phyloP scores from a whole-genome alignment of 352 stramenopile genomes.

The Globisporangium apiculatum region DNA sequence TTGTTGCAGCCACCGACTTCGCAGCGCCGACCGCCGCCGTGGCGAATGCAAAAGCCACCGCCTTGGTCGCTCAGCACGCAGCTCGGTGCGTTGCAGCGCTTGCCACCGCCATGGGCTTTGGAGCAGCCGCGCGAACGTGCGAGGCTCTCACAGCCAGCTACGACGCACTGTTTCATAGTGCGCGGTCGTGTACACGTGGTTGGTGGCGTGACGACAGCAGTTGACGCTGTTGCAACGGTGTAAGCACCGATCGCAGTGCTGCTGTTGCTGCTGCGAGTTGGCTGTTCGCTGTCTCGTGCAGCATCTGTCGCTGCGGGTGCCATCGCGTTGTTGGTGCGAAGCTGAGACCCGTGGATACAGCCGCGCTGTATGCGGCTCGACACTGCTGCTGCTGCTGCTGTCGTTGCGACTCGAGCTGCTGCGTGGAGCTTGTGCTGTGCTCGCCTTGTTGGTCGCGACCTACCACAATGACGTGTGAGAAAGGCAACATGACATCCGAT shows the following conservation, averaged over 20 bases:
- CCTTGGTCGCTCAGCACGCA: conserved; percentile 19
- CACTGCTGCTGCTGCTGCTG: too few species aligned
- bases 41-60: conserved; percentile 58
- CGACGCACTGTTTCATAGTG: conserved; percentile 7
- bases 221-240: not conserved
- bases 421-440: too few species aligned
- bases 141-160: conserved; percentile 8
- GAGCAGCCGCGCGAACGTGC: conserved; percentile 11
- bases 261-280: not conserved
- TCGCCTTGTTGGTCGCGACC: too few species aligned
- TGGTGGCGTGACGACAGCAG: not conserved
- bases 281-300: not conserved
- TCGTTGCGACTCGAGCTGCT: too few species aligned
- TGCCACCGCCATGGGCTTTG: conserved; percentile 33
- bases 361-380: too few species aligned
- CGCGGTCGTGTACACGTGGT: conserved; percentile 1
- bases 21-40: conserved; percentile 78
- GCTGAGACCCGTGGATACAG: too few species aligned
- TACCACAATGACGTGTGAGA: too few species aligned
- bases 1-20: conserved; percentile 25
- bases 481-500: too few species aligned
- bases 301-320: not conserved
- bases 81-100: conserved; percentile 23
- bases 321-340: not conserved
- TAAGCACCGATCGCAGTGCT: not conserved